Conservation (phyloP, 108 stramenopile genomes). For the Epithemia pelagica region DNA sequence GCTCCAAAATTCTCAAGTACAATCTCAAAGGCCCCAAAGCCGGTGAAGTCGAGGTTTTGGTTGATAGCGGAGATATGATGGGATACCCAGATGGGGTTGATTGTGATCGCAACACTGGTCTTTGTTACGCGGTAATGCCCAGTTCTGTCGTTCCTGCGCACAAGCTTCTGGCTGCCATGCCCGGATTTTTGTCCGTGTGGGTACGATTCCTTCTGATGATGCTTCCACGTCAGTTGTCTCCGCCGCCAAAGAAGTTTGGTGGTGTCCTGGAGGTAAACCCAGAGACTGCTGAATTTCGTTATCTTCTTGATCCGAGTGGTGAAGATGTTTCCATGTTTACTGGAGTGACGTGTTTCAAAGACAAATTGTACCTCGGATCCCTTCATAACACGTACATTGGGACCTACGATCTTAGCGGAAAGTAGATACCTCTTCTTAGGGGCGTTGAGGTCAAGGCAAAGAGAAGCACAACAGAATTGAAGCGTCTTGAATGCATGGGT, state of each 20-base stretch:
- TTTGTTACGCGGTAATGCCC: conserved; percentile 1
- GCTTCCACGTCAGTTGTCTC: conserved; percentile 31
- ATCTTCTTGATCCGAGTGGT: conserved; percentile 57
- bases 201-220: conserved; percentile 45
- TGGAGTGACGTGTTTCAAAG: conserved; percentile 46
- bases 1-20: conserved; percentile 12
- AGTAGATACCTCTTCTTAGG: too few relatives aligned
- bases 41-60: not conserved
- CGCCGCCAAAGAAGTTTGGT: conserved; percentile 26
- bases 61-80: not conserved
- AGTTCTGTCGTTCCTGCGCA: conserved; percentile 7
- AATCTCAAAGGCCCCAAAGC: not conserved
- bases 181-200: conserved; percentile 12
- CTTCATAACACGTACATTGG: conserved; percentile 55
- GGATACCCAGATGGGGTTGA: not conserved
- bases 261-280: conserved; percentile 45
- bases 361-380: conserved; percentile 67
- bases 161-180: conserved; percentile 25
- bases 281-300: conserved; percentile 11
- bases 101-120: not conserved
- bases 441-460: too few relatives aligned
- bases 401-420: conserved; percentile 33
- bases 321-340: conserved; percentile 41
- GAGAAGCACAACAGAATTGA: too few relatives aligned
- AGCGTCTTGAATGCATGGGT: too few relatives aligned